Evolutionary conservation across 2,329 filamentous ascomycete genomes (phyloP).

Genomic region (Blastomyces percursus): DNA sequence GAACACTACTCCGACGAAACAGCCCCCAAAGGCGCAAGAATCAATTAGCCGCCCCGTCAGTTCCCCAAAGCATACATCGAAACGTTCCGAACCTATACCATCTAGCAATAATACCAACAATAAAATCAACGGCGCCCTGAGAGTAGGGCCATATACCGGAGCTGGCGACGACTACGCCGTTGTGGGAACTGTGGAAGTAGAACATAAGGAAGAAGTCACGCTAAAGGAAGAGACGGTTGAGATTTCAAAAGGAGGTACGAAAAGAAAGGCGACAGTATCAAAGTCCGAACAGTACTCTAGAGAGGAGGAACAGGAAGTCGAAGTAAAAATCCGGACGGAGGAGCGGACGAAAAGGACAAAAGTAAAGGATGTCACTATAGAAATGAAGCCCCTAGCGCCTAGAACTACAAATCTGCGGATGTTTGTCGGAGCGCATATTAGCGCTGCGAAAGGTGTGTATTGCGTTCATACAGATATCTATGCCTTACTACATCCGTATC

Average conservation of each 20-base stretch:
- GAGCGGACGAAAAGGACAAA: constrained; percentile 40
- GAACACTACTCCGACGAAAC: neutral
- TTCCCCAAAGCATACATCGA: neutral
- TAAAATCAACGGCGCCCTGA: neutral
- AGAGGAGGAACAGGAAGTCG: constrained; percentile 10
- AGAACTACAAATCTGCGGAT: constrained; percentile 64
- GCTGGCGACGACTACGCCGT: neutral
- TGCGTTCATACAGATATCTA: neutral
- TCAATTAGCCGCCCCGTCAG: neutral
- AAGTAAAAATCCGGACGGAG: constrained; percentile 18
- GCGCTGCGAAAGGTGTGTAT: constrained; percentile 64
- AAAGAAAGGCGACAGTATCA: neutral
- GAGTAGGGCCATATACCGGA: neutral
- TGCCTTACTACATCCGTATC: neutral
- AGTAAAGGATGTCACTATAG: constrained; percentile 44
- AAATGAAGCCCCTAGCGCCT: constrained; percentile 53
- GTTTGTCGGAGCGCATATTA: constrained; percentile 87
- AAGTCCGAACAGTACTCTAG: neutral
- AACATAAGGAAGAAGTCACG: neutral
- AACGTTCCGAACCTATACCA: neutral
- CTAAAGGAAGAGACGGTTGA: neutral
- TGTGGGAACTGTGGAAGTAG: neutral
- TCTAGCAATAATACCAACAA: neutral
- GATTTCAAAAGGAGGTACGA: neutral
- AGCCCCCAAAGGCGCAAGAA: neutral